Percentiles rank a stretch among this genome's conserved stretches.
phyloP scores from a whole-genome alignment of 1,284 basidiomycete species.

The Rhodotorula sp. region DNA sequence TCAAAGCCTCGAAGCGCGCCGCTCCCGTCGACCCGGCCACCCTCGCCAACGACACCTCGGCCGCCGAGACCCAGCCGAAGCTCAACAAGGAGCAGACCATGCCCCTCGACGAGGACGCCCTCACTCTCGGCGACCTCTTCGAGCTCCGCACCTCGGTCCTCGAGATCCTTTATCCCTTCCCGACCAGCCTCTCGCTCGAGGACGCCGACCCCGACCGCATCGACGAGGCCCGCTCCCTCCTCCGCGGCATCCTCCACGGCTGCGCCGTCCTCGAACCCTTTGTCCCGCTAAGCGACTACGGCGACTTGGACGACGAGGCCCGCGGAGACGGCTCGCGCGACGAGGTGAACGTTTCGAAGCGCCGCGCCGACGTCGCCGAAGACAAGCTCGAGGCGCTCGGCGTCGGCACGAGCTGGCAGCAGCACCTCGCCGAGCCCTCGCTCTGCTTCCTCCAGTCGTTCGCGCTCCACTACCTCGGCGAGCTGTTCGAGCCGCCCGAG shows the following conservation, averaged over 20 bases:
- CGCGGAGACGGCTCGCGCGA: neutral
- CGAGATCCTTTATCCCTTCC: constrained; percentile 19
- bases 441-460: constrained; percentile 30
- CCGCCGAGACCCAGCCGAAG: neutral
- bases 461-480: constrained; percentile 27
- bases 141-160: constrained; percentile 27
- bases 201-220: constrained; percentile 13
- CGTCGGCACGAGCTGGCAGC: neutral
- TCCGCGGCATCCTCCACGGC: constrained; percentile 41
- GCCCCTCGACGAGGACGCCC: constrained; percentile 38
- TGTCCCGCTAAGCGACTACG: neutral
- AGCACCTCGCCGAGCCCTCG: neutral
- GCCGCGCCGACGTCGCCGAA: constrained; percentile 13
- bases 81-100: constrained; percentile 27
- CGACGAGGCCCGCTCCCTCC: constrained; percentile 31
- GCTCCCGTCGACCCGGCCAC: constrained; percentile 20
- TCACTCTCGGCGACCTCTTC: constrained; percentile 39
- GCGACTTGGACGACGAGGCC: neutral
- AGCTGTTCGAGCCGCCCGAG: constrained; percentile 18
- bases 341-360: neutral
- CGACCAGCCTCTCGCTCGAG: constrained; percentile 7
- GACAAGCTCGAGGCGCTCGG: constrained; percentile 35
- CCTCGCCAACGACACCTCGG: neutral
- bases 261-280: constrained; percentile 29
- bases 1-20: constrained; percentile 30